phyloP scores from a whole-genome alignment of 257 asterid species.

The Rubia yunnanensis region DNA sequence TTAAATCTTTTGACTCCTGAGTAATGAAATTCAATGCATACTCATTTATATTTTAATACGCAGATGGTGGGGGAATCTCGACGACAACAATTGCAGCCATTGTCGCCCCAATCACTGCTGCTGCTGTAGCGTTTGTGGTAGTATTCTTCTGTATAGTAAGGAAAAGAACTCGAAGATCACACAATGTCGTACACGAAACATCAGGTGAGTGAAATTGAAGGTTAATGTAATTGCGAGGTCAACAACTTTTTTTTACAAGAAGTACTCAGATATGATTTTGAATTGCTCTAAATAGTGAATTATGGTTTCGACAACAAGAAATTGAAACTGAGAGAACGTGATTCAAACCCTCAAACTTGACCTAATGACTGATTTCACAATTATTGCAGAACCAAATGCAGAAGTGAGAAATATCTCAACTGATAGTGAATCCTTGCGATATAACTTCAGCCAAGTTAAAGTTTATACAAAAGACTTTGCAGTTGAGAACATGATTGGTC shows the following conservation, averaged over 20 bases:
- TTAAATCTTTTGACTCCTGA: no score
- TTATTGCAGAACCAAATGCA: neutral
- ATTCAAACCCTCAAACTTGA: no score
- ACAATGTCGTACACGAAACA: neutral
- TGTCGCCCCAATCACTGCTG: neutral
- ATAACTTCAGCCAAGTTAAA: neutral
- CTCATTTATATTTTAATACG: no score
- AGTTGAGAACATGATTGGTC: slow-evolving; percentile 7
- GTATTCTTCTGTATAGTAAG: neutral
- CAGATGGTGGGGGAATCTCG: neutral
- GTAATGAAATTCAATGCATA: no score
- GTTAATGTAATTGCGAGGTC: no score
- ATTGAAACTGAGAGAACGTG: no score
- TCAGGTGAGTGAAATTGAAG: neutral
- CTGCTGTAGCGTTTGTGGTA: neutral
- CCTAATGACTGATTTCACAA: neutral
- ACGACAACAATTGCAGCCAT: neutral
- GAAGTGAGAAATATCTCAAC: neutral
- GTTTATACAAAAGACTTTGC: slow-evolving; percentile 18
- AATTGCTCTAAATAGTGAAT: no score
- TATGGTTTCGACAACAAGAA: no score
- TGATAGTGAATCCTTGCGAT: neutral
- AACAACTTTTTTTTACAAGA: no score
- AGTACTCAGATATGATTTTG: no score
- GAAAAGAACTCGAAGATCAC: neutral